These are phyloP conservation scores for Chiua virens DNA, from an alignment of 768 basidiomycete species.

Conservation along the genomic window DNA sequence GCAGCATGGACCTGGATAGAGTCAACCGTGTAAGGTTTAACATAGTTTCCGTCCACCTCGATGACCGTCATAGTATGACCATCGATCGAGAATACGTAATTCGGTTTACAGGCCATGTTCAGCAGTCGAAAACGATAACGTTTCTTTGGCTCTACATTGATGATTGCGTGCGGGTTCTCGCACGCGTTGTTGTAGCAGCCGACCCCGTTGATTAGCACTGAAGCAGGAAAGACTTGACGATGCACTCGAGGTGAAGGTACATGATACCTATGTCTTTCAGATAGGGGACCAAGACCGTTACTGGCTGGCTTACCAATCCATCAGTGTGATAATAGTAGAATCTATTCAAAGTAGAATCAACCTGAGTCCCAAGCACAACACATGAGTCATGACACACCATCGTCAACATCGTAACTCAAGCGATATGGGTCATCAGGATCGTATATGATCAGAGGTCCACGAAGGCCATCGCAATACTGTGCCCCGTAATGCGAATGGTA, in stretches of 20 bases:
- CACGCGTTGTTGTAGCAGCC: conserved; percentile 30
- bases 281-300: background rate
- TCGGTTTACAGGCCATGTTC: conserved; percentile 35
- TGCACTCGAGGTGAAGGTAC: conserved; percentile 10
- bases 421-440: conserved; percentile 29
- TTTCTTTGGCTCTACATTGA: conserved; percentile 32
- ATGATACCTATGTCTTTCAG: conserved; percentile 5
- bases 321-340: conserved; percentile 32
- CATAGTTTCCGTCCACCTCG: conserved; percentile 41
- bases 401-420: conserved; percentile 20
- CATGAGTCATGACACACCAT: conserved; percentile 16
- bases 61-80: conserved; percentile 32
- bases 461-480: conserved; percentile 40
- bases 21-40: conserved; percentile 38
- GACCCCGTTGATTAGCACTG: conserved; percentile 40
- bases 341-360: background rate
- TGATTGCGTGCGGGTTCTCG: conserved; percentile 27
- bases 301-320: conserved; percentile 20
- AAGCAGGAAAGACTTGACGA: conserved; percentile 22
- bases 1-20: conserved; percentile 35
- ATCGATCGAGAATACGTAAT: conserved; percentile 24
- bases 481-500: conserved; percentile 20
- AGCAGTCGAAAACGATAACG: conserved; percentile 41
- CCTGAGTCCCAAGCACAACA: background rate
- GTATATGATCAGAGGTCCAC: conserved; percentile 45